phyloP scores from a whole-genome alignment of 768 basidiomycete genomes.

The Serendipita sp. region DNA sequence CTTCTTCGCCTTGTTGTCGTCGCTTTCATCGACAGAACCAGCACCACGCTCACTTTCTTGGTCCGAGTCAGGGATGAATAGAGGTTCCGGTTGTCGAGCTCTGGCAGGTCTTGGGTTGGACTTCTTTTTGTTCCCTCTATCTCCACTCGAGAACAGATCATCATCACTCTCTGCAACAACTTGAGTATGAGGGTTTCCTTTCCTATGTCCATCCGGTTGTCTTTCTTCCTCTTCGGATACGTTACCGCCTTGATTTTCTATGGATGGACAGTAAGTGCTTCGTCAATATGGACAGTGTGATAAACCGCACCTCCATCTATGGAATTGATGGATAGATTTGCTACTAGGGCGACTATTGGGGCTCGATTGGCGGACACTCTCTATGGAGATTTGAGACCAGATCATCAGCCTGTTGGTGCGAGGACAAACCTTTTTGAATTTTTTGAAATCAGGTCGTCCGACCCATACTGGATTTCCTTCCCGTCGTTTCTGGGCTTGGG shows the following conservation, averaged over 20 bases:
- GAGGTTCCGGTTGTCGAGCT: background rate
- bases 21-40: background rate
- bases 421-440: conserved; percentile 49
- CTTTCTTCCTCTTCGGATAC: background rate
- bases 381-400: background rate
- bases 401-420: too few relatives aligned
- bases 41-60: background rate
- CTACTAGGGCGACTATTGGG: background rate
- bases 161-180: background rate
- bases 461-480: conserved; percentile 25
- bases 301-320: background rate
- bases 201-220: background rate
- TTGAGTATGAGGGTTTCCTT: background rate
- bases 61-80: background rate
- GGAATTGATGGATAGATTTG: background rate
- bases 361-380: background rate
- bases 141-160: background rate
- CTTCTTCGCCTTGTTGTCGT: background rate
- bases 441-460: conserved; percentile 53
- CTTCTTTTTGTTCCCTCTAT: background rate
- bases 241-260: background rate
- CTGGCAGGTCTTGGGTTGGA: background rate
- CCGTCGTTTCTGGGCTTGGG: conserved; percentile 2
- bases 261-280: too few relatives aligned
- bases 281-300: too few relatives aligned